Base-by-base conservation (phyloP, 257 asterid genomes). In the Parsonsia alboflavescens region DNA sequence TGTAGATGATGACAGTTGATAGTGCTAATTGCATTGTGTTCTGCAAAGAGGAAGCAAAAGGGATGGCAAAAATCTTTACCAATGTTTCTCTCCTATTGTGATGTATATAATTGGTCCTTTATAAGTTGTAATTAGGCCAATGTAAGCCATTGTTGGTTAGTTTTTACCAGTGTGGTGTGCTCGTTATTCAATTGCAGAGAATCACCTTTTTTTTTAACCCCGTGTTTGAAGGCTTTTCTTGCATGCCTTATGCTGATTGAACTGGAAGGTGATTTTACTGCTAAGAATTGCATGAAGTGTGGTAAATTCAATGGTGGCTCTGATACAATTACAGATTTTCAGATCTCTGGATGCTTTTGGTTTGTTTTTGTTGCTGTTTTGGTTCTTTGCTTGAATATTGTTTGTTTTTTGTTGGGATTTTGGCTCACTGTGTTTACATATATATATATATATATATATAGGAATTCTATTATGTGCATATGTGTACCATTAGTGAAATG, bases 41-140 rank as follows among this genome's bases (percentile, higher is more conserved):
- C 45, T 30, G 62, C 62, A 22, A 10, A n/a, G 30, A 46, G 24
- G 62, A 46, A 62, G 16, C 26, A 19, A 48, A 28, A 7, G 44
- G 28, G 7, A 12, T 68, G 28, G 48, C 17, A 26, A 44, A 54
- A 30, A 75, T 7, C 69, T 17, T 0, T 59, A 48, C 6, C 17
- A 21, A 48, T 6, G 42, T 42, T 21, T 36, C 12, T 58, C 5
- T 11, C 24, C 26, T 8, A 10, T 54, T 24, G 16, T 30, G n/a
- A 75, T 65, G 15, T 75, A 76, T 75, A 65, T 61, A 80, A 74
- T 39, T 44, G 57, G 48, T 71, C 48, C 75, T 75, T 24, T 64
- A 54, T 19, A 28, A 6, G 2, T 19, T 75, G 79, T 73, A 73
- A 59, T 28, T 73, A 73, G 24, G 62, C 24, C 39, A 36, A 16